Base-by-base conservation (phyloP, 495 filamentous ascomycete species). In the Penicillium alfredii region DNA sequence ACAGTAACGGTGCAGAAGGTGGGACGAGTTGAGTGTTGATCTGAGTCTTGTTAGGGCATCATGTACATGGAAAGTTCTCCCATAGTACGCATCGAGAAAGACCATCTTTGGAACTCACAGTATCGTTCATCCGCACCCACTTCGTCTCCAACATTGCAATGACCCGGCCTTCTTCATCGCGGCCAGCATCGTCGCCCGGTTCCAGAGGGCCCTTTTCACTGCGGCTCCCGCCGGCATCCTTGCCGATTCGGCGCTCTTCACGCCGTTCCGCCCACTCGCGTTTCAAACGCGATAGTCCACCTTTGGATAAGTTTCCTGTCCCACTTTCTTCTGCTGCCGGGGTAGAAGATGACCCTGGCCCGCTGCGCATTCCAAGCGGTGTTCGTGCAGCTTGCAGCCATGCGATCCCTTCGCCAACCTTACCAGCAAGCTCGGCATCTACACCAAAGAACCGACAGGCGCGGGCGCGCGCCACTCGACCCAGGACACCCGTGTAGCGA, bases 121-220 rank as follows among this genome's bases (percentile, higher is more conserved):
- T 93, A 63, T 95, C 87, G 58, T 98, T 98, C 64, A 85, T 77
- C 62, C 87, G 87, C 19, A 72, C 74, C 92, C 92, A 98, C 56
- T 94, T 95, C 30, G 68, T 70, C 55, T 94, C 82, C 35, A 98
- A 58, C 79, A 85, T 86, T 45, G 89, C 81, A 42, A 94, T 69
- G 1, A 95, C 84, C 30, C 85, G 68, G n/a, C 72, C 75, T 61
- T 98, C 92, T 52, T 96, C 92, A 12, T 83, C 56, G 43, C 72
- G 76, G 0, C 92, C 92, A 0, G 82, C 92, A 63, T 94, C 87
- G 30, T 81, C 68, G 0, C 90, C 89, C 73, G 88, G 86, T 30
- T 78, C 74, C 20, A 73, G 53, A 11, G 71, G 66, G 3, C 78
- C 80, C 47, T 72, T 84, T 41, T 86, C 84, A 6, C 38, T 25